A percentile compares a stretch with the other conserved stretches of the same genome.
These are phyloP conservation scores for Mycena amicta DNA, from an alignment of 768 basidiomycete species.

Conservation along the genomic window DNA sequence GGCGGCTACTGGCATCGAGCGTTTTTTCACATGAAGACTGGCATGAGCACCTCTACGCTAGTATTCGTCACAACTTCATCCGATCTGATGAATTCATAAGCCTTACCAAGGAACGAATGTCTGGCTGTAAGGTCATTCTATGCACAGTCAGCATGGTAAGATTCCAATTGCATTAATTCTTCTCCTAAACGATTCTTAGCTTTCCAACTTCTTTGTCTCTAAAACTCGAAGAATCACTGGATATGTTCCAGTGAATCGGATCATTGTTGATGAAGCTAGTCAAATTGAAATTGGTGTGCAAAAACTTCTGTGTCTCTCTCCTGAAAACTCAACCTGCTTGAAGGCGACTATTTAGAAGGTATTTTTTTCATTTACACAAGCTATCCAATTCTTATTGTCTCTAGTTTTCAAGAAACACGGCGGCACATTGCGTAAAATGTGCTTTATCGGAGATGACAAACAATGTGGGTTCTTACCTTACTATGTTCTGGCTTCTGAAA, in stretches of 20 bases:
- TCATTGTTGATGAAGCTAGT: conserved; percentile 68
- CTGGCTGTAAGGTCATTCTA: conserved; percentile 60
- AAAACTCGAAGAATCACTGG: conserved; percentile 40
- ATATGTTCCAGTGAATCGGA: conserved; percentile 46
- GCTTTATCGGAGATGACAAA: conserved; percentile 69
- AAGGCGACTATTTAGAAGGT: conserved; percentile 26
- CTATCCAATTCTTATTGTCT: not conserved
- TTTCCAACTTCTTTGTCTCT: conserved; percentile 45
- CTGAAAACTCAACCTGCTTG: too few species aligned
- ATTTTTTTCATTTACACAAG: not conserved
- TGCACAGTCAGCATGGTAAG: conserved; percentile 76
- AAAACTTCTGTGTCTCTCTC: too few species aligned
- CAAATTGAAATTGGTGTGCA: conserved; percentile 64
- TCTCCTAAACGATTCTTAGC: conserved; percentile 15
- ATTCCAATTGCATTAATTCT: not conserved
- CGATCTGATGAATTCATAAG: conserved; percentile 42
- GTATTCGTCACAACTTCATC: conserved; percentile 54
- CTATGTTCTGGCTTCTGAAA: too few species aligned
- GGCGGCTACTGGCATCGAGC: conserved; percentile 70
- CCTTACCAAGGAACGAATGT: conserved; percentile 27
- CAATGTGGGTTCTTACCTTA: conserved; percentile 52
- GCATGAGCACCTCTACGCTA: conserved; percentile 78
- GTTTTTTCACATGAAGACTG: conserved; percentile 63
- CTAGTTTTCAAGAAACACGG: conserved; percentile 40
- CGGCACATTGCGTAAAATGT: conserved; percentile 48